Evolutionary conservation across 192 early-diverging fungal species (phyloP), one percentile per base, ranked within the genome.

Genomic region (Coemansia sp.): DNA sequence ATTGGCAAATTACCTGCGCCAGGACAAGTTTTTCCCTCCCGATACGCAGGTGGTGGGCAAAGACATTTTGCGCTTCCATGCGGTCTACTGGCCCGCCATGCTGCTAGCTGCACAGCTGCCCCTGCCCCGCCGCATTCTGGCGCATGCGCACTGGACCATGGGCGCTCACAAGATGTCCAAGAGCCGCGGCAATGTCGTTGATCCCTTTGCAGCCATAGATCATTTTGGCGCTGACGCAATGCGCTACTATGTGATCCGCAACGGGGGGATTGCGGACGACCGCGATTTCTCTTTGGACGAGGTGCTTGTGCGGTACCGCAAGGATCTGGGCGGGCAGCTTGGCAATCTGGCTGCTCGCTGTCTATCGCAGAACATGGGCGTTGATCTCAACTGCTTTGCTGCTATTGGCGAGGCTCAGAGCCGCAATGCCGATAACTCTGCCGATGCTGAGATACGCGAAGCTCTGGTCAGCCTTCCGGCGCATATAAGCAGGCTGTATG

Each of bases 11-110:
- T 98, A 98, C 60, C 67, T 91, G 14, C 96, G 94, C 5, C 88
- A 88, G 2, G 72, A 84, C 39, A 92, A 92, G 36, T 62, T 68
- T 19, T 86, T 81, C 80, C 90, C 92, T 2, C 87, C 91, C 11
- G 79, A 84, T 37, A 72, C 87, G 13, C 96, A 98, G 42, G 78
- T 98, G 1, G 84, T 98, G 2, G 96, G 96, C 40, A 95, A 98
- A 61, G 96, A 98, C 56, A 98, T 98, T 79, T 49, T 94, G 20
- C 88, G 88, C 53, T 98, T 98, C 72, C 96, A 98, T 64, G 92
- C 92, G 1, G 87, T 98, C 13, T 98, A 91, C 68, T 98, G 96
- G 96, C 96, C 96, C 11, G 93, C 93, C 1, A 91, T 98, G 55
- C 70, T 98, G 38, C 84, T 98, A 82, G 96, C 96, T 0, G 89